phyloP scores from a whole-genome alignment of 2,329 filamentous ascomycete genomes.

The Pestalotiopsis sp. region DNA sequence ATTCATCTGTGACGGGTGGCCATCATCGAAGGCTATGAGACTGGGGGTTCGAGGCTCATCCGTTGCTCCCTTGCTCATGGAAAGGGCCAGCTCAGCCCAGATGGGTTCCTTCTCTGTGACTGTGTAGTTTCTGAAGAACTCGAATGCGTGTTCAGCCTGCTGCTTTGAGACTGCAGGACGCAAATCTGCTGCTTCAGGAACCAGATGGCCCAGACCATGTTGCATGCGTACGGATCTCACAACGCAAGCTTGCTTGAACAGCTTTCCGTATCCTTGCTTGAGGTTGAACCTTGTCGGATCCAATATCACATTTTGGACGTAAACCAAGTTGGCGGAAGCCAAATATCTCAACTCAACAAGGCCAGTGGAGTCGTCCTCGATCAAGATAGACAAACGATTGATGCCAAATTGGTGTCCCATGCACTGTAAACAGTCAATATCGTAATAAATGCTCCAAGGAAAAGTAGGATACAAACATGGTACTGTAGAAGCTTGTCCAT shows the following conservation, averaged over 20 bases:
- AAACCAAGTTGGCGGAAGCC: constrained; percentile 4
- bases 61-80: neutral
- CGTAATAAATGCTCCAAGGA: neutral
- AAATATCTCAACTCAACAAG: constrained; percentile 15
- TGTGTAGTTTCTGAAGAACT: neutral
- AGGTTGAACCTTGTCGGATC: constrained; percentile 5
- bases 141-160: neutral
- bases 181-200: neutral
- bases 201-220: neutral
- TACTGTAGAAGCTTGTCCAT: constrained; percentile 13
- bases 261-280: constrained; percentile 2
- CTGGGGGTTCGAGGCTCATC: neutral
- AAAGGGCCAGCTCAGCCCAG: neutral
- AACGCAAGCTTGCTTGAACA: constrained; percentile 12
- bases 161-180: constrained; percentile 2
- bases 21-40: neutral
- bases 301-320: constrained; percentile 5
- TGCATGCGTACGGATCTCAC: neutral
- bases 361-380: neutral
- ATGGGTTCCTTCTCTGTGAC: neutral
- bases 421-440: neutral
- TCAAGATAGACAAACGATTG: constrained; percentile 2
- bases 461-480: constrained; percentile 8
- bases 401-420: neutral
- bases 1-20: neutral